These are phyloP conservation scores for Dryadomyces quercivorus DNA, from an alignment of 2,329 filamentous ascomycete genomes.

Conservation along the genomic window DNA sequence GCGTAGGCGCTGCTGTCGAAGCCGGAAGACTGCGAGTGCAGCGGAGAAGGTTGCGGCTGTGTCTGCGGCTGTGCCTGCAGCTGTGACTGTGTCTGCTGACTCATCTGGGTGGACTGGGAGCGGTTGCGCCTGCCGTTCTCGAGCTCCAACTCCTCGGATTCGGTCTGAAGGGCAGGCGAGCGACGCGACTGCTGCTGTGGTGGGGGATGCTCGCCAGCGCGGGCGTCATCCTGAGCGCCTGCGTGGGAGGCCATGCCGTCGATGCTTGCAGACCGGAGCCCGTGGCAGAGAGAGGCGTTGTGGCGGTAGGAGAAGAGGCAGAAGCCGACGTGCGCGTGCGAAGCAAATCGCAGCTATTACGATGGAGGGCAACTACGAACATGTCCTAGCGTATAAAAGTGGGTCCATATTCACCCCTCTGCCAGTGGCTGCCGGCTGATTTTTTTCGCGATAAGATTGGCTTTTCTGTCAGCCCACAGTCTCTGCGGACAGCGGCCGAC, in stretches of 20 bases:
- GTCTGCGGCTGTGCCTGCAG: background rate
- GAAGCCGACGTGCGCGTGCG: background rate
- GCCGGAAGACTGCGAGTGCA: background rate
- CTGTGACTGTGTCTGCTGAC: background rate
- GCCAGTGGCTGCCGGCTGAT: background rate
- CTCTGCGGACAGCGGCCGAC: background rate
- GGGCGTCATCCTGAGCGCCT: background rate
- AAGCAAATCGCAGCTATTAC: background rate
- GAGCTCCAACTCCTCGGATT: slow-evolving; percentile 1
- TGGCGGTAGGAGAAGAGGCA: background rate
- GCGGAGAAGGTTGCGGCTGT: background rate
- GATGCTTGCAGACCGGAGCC: background rate
- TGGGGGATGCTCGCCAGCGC: background rate
- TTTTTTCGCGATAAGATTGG: background rate
- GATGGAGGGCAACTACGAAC: background rate
- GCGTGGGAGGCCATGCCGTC: background rate
- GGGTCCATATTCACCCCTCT: background rate
- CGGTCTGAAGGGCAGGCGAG: slow-evolving; percentile 1
- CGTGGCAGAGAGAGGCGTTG: background rate
- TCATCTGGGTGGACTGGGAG: background rate
- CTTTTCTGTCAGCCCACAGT: background rate
- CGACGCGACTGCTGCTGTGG: background rate
- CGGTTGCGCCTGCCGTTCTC: background rate
- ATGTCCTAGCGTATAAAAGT: background rate
- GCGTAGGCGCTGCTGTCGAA: background rate